Evolutionary conservation across 2,329 filamentous ascomycete species (phyloP), one percentile per base, ranked within the genome.

Genomic region (Beauveria medogensis): DNA sequence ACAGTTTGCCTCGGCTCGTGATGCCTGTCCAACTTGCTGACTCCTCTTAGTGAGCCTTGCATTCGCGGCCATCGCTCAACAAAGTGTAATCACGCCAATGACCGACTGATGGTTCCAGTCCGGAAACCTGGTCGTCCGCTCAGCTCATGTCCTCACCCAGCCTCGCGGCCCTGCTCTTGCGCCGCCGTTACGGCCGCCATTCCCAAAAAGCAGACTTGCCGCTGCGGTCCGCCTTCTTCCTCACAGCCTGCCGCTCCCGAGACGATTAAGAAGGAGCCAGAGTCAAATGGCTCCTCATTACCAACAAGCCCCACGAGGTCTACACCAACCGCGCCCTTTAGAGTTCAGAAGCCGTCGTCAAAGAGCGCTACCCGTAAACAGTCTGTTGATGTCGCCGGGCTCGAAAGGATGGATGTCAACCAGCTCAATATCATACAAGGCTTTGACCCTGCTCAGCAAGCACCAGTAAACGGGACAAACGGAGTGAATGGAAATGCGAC

Each of bases 11-110:
- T 55, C 41, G 26, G 26, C 14, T 22, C n/a, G 3, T 34, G 14
- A 46, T 5, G 34, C 26, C 55, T 58, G 16, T 50, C 41, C 41
- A 8, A 41, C 34, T 7, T 43, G 43, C 52, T 37, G 43, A 30
- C 50, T 34, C 14, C 22, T 50, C 30, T 22, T 67, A 90, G 87
- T 73, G 84, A 84, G 78, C 87, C 87, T 69, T 90, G 88, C 71
- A 90, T 90, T 67, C 85, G 87, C 68, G 88, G 88, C 61, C 88
- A 91, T 72, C 85, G 88, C 67, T 90, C 88, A 34, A 89, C 87
- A 57, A 89, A 88, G 77, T 91, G 88, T 72, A 86, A 82, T 53
- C 88, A 91, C 70, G 80, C 79, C 63, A 79, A 80, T 64, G 86
- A 89, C 67, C 83, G 87, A 62, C 75, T 89, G 40, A 84, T 90